Evolutionary conservation across 2,329 filamentous ascomycete species (phyloP), one percentile per base, ranked within the genome.

Genomic region (Epichloe typhina): DNA sequence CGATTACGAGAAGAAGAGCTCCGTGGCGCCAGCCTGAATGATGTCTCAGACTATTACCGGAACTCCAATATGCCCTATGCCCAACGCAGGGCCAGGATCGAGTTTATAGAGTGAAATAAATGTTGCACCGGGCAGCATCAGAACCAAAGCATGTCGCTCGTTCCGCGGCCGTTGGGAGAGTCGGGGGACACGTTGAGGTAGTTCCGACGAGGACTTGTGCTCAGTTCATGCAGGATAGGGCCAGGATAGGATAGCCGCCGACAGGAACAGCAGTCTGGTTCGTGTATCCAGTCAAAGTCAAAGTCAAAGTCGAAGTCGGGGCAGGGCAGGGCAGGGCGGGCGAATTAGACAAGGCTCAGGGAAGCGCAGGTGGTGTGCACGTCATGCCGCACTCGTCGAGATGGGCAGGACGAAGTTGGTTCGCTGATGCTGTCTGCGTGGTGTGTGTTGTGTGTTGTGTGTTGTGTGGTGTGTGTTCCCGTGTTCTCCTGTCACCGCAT

Each of bases 1-100:
- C 36, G 36, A n/a, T 38, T 38, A 3, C 3, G 36, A 31, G 12
- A n/a, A n/a, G 13, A 15, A 15, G 4, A 38, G 12, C 33, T 44
- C 19, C n/a, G 45, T 38, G 45, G 45, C 35, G 38, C 45, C 45
- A 42, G 23, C 38, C 36, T 17, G 31, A 42, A 42, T 39, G 41
- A 37, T 49, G 37, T 49, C 49, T 46, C 49, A 37, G 40, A 47
- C 36, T 46, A 47, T 50, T 42, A 13, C 40, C 39, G 12, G 40
- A 38, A 35, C 42, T n/a, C 11, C 38, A 35, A 36, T 46, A 46
- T 33, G 23, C 9, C 26, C 23, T 31, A n/a, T 31, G 8, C 31
- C 37, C 35, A 36, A 26, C 36, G 21, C 19, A 33, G 38, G n/a
- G n/a, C 36, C 26, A 13, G 26, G 17, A 7, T 35, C 31, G 5